Evolutionary conservation across 2,329 filamentous ascomycete species (phyloP).

Genomic region (Cladosporium sphaerospermum): DNA sequence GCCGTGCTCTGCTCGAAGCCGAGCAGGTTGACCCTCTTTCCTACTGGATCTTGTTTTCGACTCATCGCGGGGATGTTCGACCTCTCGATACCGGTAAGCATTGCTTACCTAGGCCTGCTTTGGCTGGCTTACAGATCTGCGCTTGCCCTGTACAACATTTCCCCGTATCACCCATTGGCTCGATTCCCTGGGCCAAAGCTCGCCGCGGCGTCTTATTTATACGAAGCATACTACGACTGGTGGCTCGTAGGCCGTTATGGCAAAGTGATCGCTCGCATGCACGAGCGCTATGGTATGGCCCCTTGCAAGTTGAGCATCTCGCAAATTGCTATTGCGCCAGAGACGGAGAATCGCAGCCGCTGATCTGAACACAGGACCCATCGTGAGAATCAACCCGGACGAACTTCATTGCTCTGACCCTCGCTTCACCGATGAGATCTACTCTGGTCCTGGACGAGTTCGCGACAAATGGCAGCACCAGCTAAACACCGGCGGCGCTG

Average conservation of each 20-base stretch:
- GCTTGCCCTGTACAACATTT: slow-evolving; percentile 9
- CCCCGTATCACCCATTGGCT: slow-evolving; percentile 27
- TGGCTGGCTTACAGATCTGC: slow-evolving; percentile 17
- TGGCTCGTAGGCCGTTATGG: slow-evolving; percentile 18
- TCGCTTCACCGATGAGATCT: slow-evolving; percentile 27
- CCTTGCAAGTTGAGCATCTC: background rate
- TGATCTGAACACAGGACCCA: slow-evolving; percentile 21
- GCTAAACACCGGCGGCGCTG: slow-evolving; percentile 8
- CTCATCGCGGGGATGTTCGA: background rate
- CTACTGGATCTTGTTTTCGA: no score
- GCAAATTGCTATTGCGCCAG: background rate
- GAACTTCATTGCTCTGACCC: slow-evolving; percentile 40
- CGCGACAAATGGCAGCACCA: slow-evolving; percentile 15
- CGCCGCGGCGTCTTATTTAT: slow-evolving; percentile 30
- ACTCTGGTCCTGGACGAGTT: slow-evolving; percentile 17
- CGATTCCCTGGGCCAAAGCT: slow-evolving; percentile 32
- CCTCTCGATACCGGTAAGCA: slow-evolving; percentile 1
- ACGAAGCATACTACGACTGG: slow-evolving; percentile 34
- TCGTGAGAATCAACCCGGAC: slow-evolving; percentile 38
- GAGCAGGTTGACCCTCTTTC: no score
- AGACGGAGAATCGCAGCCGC: background rate
- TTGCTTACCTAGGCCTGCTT: slow-evolving; percentile 15
- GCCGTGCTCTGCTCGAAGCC: no score
- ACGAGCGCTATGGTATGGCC: slow-evolving; percentile 29
- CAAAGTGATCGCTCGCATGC: slow-evolving; percentile 27